A percentile compares a stretch with the other conserved stretches of the same genome.
Conservation (phyloP, 2,329 filamentous ascomycete genomes). For the Metarhizium album region DNA sequence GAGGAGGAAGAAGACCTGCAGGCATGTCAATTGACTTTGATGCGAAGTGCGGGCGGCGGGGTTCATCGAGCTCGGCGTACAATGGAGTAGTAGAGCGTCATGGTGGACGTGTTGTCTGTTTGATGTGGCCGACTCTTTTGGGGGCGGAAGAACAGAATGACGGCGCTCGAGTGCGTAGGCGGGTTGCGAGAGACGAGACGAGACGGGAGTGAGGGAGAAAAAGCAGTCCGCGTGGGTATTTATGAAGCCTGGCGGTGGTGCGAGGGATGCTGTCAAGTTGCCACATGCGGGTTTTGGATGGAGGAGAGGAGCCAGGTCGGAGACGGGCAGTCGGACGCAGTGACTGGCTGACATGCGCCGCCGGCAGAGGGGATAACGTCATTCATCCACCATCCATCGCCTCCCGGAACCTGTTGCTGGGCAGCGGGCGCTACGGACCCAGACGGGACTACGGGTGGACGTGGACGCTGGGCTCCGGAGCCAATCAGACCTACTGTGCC, state of each 20-base stretch:
- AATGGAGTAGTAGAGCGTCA: slow-evolving; percentile 49
- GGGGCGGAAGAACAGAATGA: not conserved
- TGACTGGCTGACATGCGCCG: not conserved
- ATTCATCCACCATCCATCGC: too few relatives aligned
- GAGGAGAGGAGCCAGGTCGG: not conserved
- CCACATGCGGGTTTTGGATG: not conserved
- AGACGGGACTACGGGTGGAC: too few relatives aligned
- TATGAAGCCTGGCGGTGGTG: not conserved
- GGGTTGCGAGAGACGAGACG: too few relatives aligned
- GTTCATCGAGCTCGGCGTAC: slow-evolving; percentile 27
- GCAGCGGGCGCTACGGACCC: too few relatives aligned
- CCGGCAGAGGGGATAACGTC: too few relatives aligned
- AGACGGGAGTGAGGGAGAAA: too few relatives aligned
- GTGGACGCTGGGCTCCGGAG: too few relatives aligned
- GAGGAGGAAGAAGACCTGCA: slow-evolving; percentile 70
- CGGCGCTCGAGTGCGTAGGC: not conserved
- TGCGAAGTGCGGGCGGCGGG: too few relatives aligned
- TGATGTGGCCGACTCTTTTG: too few relatives aligned
- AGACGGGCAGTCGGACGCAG: too few relatives aligned
- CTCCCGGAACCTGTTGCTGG: too few relatives aligned
- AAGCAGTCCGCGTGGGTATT: not conserved
- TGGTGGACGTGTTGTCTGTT: slow-evolving; percentile 24
- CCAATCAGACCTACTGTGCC: too few relatives aligned
- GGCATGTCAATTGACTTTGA: slow-evolving; percentile 16
- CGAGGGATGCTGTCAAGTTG: not conserved